phyloP scores from a whole-genome alignment of 148 eudicot species.

The Chenopodium album region DNA sequence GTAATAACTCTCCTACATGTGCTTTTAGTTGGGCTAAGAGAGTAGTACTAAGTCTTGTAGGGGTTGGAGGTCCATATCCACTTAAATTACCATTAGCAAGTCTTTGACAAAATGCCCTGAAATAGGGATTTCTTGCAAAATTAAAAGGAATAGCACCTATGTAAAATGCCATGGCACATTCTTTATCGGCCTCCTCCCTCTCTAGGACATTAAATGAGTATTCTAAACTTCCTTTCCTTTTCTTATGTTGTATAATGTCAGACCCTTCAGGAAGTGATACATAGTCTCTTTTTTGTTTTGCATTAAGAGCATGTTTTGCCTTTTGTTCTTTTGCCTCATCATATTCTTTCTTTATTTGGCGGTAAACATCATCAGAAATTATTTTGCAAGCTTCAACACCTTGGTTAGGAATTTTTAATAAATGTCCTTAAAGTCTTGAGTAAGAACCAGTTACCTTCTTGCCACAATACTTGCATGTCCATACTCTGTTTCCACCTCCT shows the following conservation, averaged over 20 bases:
- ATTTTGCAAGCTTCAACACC: not conserved
- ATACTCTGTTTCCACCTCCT: not conserved
- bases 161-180: not conserved
- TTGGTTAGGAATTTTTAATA: not conserved
- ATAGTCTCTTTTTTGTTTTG: too few relatives aligned
- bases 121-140: not conserved
- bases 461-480: not conserved
- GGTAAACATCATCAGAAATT: not conserved
- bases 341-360: not conserved
- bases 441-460: not conserved
- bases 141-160: not conserved
- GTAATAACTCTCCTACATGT: too few relatives aligned
- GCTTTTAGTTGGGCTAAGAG: too few relatives aligned
- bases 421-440: not conserved
- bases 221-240: too few relatives aligned
- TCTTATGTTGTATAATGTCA: too few relatives aligned
- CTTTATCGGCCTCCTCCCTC: not conserved
- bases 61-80: not conserved
- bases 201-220: not conserved
- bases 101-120: not conserved
- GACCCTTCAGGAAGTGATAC: not conserved
- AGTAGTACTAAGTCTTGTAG: too few relatives aligned
- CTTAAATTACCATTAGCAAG: not conserved
- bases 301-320: not conserved
- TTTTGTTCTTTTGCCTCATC: not conserved